phyloP scores from a whole-genome alignment of 2,329 filamentous ascomycete species.

The Curvularia eragrostidis region DNA sequence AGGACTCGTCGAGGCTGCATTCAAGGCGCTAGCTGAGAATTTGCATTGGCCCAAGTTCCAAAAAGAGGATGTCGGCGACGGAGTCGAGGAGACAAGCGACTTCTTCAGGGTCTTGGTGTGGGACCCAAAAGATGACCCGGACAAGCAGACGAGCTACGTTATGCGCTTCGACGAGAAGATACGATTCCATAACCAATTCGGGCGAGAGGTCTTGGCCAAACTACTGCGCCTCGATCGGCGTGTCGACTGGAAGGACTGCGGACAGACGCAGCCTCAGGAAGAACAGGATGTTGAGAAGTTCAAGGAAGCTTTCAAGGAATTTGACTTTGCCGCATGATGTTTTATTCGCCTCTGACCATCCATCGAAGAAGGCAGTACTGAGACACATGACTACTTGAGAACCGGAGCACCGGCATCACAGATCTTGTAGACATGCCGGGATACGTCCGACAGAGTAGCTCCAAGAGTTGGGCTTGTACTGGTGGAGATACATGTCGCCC shows the following conservation, averaged over 20 bases:
- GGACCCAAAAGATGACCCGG: slow-evolving; percentile 59
- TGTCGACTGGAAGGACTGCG: slow-evolving; percentile 84
- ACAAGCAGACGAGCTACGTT: slow-evolving; percentile 73
- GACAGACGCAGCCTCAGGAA: slow-evolving; percentile 79
- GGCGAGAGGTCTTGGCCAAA: slow-evolving; percentile 85
- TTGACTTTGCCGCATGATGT: slow-evolving; percentile 73
- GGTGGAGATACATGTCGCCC: background rate
- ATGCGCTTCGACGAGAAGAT: slow-evolving; percentile 74
- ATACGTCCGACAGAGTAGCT: background rate
- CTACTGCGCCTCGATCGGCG: slow-evolving; percentile 79
- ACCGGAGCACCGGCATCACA: background rate
- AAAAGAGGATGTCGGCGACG: slow-evolving; percentile 51
- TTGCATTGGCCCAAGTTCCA: slow-evolving; percentile 63
- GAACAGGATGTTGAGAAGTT: slow-evolving; percentile 78
- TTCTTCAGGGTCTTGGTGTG: slow-evolving; percentile 87
- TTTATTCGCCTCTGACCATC: background rate
- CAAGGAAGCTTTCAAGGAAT: slow-evolving; percentile 80
- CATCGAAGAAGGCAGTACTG: background rate
- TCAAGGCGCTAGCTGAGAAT: slow-evolving; percentile 88
- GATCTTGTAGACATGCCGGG: background rate
- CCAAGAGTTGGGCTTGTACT: background rate
- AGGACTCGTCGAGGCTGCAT: slow-evolving; percentile 84
- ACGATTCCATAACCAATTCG: slow-evolving; percentile 90
- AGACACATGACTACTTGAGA: background rate
- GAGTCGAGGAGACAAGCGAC: slow-evolving; percentile 57